A percentile compares a stretch with the other conserved stretches of the same genome.
Evolutionary conservation across 2,329 filamentous ascomycete species (phyloP).

Genomic region (Talaromyces albobiverticillius): DNA sequence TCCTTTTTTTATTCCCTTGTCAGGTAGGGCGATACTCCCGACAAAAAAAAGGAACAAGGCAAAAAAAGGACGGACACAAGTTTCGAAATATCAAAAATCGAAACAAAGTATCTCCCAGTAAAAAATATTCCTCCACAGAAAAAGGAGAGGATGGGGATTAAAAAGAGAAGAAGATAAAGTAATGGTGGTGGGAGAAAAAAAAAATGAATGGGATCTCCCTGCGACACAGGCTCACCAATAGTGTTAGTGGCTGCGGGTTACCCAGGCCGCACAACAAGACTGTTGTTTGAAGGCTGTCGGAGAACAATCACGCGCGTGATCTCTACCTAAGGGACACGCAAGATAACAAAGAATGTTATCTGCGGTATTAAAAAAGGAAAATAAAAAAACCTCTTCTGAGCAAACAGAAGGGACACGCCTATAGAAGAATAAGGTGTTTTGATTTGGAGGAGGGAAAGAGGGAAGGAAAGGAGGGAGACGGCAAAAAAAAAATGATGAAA

Average conservation of each 20-base stretch:
- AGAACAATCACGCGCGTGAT: neutral
- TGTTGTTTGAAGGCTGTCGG: neutral
- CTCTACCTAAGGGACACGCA: neutral
- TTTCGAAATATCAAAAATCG: neutral
- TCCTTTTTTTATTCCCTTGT: neutral
- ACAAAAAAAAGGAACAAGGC: neutral
- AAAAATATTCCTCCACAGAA: neutral
- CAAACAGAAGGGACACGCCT: slow-evolving; percentile 13
- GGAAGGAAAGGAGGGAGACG: neutral
- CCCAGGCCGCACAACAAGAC: neutral
- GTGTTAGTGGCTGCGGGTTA: neutral
- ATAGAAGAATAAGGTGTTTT: slow-evolving; percentile 6
- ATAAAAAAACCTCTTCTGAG: slow-evolving; percentile 12
- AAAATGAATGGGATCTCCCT: neutral
- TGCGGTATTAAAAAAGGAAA: neutral
- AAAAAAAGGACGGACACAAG: neutral
- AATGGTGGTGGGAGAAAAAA: neutral
- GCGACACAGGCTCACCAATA: neutral
- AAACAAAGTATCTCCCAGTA: neutral
- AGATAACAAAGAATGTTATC: neutral
- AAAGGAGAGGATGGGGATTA: neutral
- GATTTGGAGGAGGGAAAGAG: neutral
- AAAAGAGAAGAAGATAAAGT: neutral
- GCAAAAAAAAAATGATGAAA: slow-evolving; percentile 4
- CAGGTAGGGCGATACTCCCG: neutral